These are phyloP conservation scores for Neurospora sp. DNA, from an alignment of 495 filamentous ascomycete species.

Conservation along the genomic window DNA sequence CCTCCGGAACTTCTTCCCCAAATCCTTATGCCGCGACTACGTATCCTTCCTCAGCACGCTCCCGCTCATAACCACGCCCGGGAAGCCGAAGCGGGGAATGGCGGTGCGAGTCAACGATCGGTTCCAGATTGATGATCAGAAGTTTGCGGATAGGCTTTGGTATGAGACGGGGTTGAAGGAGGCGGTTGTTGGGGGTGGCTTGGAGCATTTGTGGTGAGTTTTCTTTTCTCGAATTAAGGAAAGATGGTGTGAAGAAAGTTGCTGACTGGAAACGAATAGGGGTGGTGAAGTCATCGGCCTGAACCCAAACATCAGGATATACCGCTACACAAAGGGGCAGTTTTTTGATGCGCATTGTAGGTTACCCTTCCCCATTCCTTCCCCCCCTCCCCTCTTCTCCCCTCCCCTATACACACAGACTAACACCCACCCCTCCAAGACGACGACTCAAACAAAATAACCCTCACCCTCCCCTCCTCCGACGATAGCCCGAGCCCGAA, in stretches of 20 bases:
- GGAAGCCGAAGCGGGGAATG: constrained; percentile 73
- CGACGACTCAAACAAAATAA: constrained; percentile 66
- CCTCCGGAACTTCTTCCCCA: constrained; percentile 67
- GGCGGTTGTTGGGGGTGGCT: constrained; percentile 26
- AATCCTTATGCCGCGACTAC: constrained; percentile 73
- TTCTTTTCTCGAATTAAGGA: background rate
- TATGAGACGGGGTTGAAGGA: constrained; percentile 48
- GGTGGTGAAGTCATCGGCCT: constrained; percentile 78
- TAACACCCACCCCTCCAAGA: constrained; percentile 41
- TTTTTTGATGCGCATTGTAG: constrained; percentile 89
- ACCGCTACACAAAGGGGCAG: constrained; percentile 79
- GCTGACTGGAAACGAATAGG: constrained; percentile 36
- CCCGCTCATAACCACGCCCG: constrained; percentile 71
- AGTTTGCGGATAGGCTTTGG: constrained; percentile 71
- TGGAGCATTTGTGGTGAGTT: constrained; percentile 25
- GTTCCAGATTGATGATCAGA: constrained; percentile 69
- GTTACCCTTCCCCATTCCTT: too few relatives aligned
- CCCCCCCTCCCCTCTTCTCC: too few relatives aligned
- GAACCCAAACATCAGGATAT: constrained; percentile 83
- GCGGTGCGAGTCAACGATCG: constrained; percentile 86
- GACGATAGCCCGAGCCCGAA: background rate
- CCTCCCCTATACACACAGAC: background rate
- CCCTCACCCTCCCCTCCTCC: constrained; percentile 37
- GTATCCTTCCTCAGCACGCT: constrained; percentile 66
- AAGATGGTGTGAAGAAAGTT: background rate